Conservation (phyloP, 2,329 filamentous ascomycete genomes). For the Xenosphaeropsis pyriputrescens region DNA sequence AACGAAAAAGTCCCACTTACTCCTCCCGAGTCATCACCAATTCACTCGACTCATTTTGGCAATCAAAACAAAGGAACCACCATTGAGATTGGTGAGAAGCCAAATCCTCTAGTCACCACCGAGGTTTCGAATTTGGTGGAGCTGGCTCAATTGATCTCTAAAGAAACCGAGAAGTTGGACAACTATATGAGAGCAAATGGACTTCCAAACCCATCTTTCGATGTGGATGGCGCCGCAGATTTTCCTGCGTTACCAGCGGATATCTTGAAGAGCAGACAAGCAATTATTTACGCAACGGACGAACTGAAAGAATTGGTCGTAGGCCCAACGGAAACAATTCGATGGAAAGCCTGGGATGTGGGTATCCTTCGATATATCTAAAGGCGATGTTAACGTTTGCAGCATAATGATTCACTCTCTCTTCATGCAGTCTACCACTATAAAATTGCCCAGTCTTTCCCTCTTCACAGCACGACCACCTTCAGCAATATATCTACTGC, state of each 20-base stretch:
- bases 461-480: slow-evolving; percentile 27
- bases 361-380: slow-evolving; percentile 10
- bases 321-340: slow-evolving; percentile 32
- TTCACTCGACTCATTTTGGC: too few relatives aligned
- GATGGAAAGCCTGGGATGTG: slow-evolving; percentile 37
- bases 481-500: slow-evolving; percentile 29
- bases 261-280: slow-evolving; percentile 27
- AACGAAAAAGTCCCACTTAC: too few relatives aligned
- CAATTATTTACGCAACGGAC: slow-evolving; percentile 31
- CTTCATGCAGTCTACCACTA: slow-evolving; percentile 35
- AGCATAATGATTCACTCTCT: slow-evolving; percentile 35
- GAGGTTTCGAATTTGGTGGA: slow-evolving; percentile 23
- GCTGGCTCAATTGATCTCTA: slow-evolving; percentile 30
- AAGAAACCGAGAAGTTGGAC: slow-evolving; percentile 33
- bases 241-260: slow-evolving; percentile 32
- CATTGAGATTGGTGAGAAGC: too few relatives aligned
- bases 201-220: slow-evolving; percentile 28
- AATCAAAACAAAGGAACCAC: too few relatives aligned
- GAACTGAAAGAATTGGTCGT: slow-evolving; percentile 31
- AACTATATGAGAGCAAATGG: slow-evolving; percentile 27
- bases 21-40: too few relatives aligned
- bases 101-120: too few relatives aligned
- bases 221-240: slow-evolving; percentile 25
- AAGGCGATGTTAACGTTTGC: background rate
- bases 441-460: slow-evolving; percentile 35